Conservation (phyloP, 805 yeast genomes). For the Saturnispora zaruensis region DNA sequence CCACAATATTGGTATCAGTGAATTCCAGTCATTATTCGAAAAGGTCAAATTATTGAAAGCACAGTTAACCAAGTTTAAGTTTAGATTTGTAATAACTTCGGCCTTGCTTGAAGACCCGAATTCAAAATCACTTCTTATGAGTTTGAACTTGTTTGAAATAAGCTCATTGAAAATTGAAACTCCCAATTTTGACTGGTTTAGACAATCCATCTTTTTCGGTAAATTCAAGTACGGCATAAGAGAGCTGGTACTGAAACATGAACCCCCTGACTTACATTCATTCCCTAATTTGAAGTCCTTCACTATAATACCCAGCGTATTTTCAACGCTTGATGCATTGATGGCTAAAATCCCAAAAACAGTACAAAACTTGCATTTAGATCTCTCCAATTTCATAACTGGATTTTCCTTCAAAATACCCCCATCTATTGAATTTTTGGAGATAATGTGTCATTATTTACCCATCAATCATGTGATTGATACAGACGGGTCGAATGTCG, state of each 20-base stretch:
- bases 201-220: not conserved
- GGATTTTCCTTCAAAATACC: slow-evolving; percentile 5
- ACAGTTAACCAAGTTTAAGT: not conserved
- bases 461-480: slow-evolving; percentile 4
- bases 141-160: not conserved
- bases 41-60: not conserved
- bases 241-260: not conserved
- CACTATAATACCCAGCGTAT: not conserved
- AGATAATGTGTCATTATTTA: slow-evolving; percentile 6
- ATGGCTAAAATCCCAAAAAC: not conserved
- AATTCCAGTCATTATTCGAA: not conserved
- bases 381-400: slow-evolving; percentile 3
- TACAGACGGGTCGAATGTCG: not conserved
- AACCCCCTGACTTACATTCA: not conserved
- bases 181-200: not conserved
- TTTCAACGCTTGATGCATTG: not conserved
- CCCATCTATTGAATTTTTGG: not conserved
- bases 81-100: not conserved
- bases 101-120: not conserved
- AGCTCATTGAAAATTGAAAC: slow-evolving; percentile 1
- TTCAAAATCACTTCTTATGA: not conserved
- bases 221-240: not conserved
- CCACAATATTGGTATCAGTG: not conserved
- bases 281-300: slow-evolving; percentile 4
- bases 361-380: slow-evolving; percentile 6